Base-by-base conservation (phyloP, 1,284 basidiomycete species). In the Cutaneotrichosporon cavernicola region DNA sequence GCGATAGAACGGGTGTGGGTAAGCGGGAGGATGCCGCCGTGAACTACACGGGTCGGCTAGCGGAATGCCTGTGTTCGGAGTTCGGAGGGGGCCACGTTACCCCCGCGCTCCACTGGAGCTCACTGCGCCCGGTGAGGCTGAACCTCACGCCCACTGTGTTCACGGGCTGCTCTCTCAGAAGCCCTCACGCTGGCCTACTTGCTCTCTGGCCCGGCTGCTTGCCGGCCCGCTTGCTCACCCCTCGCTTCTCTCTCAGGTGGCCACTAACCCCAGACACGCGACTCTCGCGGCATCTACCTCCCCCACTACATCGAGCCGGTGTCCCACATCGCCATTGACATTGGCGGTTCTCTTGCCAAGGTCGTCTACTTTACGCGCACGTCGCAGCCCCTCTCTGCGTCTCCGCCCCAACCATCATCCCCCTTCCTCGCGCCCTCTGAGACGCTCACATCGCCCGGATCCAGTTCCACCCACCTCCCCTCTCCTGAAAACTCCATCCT, bases 331-430 rank as follows among this genome's bases (percentile, higher is more conserved):
- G 94, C 94, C 7, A 88, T 97, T 63, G 94, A 97, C 77, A 90
- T 99, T 74, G 96, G 97, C 46, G 96, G 96, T 40, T 98, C 95
- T 5, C 84, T 99, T 14, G 96, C 96, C 66, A 99, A 99, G 81
- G 92, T 99, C 63, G 92, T 98, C 72, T 99, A 98, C 83, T 99
- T 99, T 80, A 97, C 93, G 60, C 89, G 94, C 50, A 93, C 92
- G 18, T 87, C 89, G 9, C 60, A 69, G 10, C 75, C 75, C n/a
- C 66, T 75, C 6, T 60, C 72, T 8, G 70, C 71, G 18, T 75
- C 76, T 1, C 76, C 73, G 14, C 73, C 84, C 73, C 59, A 70
- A 61, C 72, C 71, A 38, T 74, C 72, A 5, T 76, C 77, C 14
- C 75, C 76, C 16, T 76, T 76, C 65, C 66, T 76, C 16, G 72